Conservation (phyloP, 2,329 filamentous ascomycete genomes). For the Tolypocladium tropicale region DNA sequence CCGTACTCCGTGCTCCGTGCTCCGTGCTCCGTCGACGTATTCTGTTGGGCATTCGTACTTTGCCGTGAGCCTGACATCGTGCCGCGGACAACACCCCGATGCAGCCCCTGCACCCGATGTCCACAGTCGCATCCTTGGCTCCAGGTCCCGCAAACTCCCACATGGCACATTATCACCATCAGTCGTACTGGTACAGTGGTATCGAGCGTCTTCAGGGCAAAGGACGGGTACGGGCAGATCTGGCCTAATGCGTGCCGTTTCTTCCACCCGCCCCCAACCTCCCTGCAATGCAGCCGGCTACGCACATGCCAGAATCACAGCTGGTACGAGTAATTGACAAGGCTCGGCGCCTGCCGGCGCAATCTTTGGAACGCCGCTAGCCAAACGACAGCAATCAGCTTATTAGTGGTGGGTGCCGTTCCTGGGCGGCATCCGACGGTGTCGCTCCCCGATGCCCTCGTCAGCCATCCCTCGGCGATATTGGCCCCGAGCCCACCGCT, state of each 20-base stretch:
- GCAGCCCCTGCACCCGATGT: no score
- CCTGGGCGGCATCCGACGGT: neutral
- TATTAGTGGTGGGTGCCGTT: neutral
- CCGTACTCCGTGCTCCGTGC: no score
- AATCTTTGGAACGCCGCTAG: no score
- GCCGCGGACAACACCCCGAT: no score
- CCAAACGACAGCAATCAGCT: no score
- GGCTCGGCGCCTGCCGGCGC: neutral
- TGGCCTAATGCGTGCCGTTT: neutral
- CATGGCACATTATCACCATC: neutral
- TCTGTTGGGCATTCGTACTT: no score
- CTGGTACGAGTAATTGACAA: no score
- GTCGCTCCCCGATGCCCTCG: neutral
- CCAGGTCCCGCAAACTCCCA: neutral
- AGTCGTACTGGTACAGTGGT: no score
- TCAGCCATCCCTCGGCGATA: neutral
- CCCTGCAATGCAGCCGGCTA: neutral
- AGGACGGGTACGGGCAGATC: neutral
- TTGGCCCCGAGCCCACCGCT: neutral
- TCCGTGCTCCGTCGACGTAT: no score
- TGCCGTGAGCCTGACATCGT: no score
- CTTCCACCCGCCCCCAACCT: neutral
- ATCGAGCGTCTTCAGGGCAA: neutral
- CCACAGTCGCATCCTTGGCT: neutral
- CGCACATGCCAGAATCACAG: neutral